Base-by-base conservation (phyloP, 2,329 filamentous ascomycete genomes). In the Cercospora sp. region DNA sequence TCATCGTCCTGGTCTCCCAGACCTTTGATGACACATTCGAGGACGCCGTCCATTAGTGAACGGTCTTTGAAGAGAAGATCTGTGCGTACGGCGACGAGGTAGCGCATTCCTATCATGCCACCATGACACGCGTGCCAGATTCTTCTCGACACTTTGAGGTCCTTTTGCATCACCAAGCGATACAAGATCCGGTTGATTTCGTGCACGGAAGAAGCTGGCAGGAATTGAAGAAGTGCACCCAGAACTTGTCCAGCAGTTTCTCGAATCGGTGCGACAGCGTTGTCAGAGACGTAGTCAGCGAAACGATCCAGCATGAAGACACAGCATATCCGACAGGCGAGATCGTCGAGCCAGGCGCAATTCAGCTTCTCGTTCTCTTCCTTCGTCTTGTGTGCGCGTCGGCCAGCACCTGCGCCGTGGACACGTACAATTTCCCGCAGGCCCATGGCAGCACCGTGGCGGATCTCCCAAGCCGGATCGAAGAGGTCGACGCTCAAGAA, bases 241-340 rank as follows among this genome's bases (percentile, higher is more conserved):
- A 99, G 84, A 2, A 94, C 94, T 80, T 99, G 95, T 57, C 95
- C 95, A 48, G 97, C 92, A 0, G 94, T 97, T 82, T 99, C 95
- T 72, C 95, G 87, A 71, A 99, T 97, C 0, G 95, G 95, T 0
- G 95, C 95, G 48, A 99, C 93, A 0, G 96, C 97, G 63, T 93
- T 99, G 79, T 99, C 95, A 5, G 94, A 97, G 68, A 96, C 95
- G 81, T 97, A 99, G 77, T 99, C 95, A 66, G 94, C 96, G 77
- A 99, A 99, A 63, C 94, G 90, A 81, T 99, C 95, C 16, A 99
- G 88, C 89, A 99, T 97, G 75, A 99, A 90, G 63, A 99, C 94
- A 78, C 92, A 97, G 79, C 94, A 94, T 60, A 99, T 86, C 28
- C 95, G 91, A 75, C 94, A 97, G n/a, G 94, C 93, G 62, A 99